Evolutionary conservation across 2,329 filamentous ascomycete genomes (phyloP), one percentile per base, ranked within the genome.

Genomic region (Lachnellula suecica): DNA sequence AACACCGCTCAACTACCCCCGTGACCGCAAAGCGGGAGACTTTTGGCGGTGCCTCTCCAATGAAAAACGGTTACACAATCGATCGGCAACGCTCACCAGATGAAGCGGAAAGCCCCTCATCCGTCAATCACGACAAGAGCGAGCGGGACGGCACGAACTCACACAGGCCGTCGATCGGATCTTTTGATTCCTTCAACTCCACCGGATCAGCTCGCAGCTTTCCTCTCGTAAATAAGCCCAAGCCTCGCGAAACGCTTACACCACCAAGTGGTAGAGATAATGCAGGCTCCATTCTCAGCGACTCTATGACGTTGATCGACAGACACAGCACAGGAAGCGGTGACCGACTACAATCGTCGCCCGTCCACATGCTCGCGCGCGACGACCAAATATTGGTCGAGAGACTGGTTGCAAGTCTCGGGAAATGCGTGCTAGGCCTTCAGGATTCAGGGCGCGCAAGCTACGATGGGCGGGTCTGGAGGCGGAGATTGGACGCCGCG

Each of bases 401-500:
- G 65, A 73, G 77, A 47, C 71, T 85, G 2, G 79, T 86, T 22
- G 81, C 77, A 2, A 79, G 77, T 58, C 70, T 87, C 1, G 82
- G 83, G 13, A 76, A 77, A 58, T 86, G 83, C 53, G 81, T 86
- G 1, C 66, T 85, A 8, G 80, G 76, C 25, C 61, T 87, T 56
- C 74, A 79, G 52, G 76, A 87, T 70, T 70, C 75, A 47, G 74
- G 81, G 58, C 71, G 72, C 58, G 71, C 79, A 52, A 77, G 77
- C 61, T 71, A 81, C 55, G 81, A 89, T 60, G 79, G 78, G 45
- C 77, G 84, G 49, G 76, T 86, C 53, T 84, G 88, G 68, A 77
- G 90, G 54, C 76, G 87, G 57, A 79, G 88, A 59, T 78, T 96
- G 46, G 89, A 95, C 59, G 82, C 84, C 47, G 91, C 91, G 4